Evolutionary conservation across 305 asterid species (phyloP).

Genomic region (Rubia peregrina): DNA sequence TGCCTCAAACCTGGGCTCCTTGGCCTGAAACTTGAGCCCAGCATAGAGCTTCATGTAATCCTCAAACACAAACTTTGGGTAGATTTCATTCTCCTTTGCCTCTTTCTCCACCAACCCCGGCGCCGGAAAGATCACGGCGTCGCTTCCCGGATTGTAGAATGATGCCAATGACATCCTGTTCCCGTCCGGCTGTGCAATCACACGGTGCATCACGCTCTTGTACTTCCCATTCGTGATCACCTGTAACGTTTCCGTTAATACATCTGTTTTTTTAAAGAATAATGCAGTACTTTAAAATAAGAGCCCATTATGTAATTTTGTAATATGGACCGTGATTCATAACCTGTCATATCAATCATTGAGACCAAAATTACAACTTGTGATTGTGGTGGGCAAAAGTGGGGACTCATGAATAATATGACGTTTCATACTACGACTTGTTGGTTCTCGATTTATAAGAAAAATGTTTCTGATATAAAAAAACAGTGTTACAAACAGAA

Average conservation of each 20-base stretch:
- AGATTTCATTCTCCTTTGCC: conserved; percentile 29
- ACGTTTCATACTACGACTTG: too few species aligned
- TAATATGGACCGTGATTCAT: neutral
- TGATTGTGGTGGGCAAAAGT: neutral
- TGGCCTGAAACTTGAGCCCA: conserved; percentile 75
- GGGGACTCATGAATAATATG: neutral
- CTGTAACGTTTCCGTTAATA: conserved; percentile 17
- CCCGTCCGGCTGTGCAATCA: conserved; percentile 77
- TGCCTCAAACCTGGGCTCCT: conserved; percentile 93
- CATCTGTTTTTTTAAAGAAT: too few species aligned
- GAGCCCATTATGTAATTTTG: neutral
- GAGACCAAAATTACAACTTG: neutral
- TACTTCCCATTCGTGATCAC: conserved; percentile 84
- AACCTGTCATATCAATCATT: neutral
- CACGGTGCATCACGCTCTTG: conserved; percentile 91
- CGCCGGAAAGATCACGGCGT: conserved; percentile 85
- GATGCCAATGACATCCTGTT: conserved; percentile 88
- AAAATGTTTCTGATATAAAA: too few species aligned
- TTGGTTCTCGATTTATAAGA: too few species aligned
- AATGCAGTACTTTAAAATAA: neutral
- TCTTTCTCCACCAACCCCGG: conserved; percentile 54
- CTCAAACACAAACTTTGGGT: conserved; percentile 83
- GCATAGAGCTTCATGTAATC: conserved; percentile 95
- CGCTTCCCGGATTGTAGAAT: conserved; percentile 88
- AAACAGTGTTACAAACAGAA: too few species aligned